phyloP scores from a whole-genome alignment of 495 filamentous ascomycete genomes.

The Rhypophila decipiens region DNA sequence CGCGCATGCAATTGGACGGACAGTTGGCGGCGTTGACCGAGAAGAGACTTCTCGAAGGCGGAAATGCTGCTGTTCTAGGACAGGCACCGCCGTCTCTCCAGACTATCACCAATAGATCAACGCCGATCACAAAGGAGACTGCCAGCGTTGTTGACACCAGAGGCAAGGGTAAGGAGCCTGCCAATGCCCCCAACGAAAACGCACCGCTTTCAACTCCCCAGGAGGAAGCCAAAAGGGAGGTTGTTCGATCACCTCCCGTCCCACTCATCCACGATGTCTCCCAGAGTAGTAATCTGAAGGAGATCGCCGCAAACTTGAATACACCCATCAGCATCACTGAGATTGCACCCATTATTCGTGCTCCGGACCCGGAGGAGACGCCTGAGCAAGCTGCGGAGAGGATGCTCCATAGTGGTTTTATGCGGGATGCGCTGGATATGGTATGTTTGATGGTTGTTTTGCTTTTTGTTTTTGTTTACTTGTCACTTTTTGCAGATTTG shows the following conservation, averaged over 20 bases:
- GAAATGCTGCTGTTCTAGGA: background rate
- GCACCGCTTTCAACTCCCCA: background rate
- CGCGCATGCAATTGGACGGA: background rate
- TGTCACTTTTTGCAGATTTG: background rate
- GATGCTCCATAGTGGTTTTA: slow-evolving; percentile 51
- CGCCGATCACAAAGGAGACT: no score
- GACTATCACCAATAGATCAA: background rate
- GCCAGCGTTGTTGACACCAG: background rate
- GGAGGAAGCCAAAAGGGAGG: slow-evolving; percentile 3
- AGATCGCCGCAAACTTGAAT: slow-evolving; percentile 7
- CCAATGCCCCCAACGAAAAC: background rate
- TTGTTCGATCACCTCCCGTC: slow-evolving; percentile 11
- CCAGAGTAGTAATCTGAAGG: slow-evolving; percentile 23
- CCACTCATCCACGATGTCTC: slow-evolving; percentile 14
- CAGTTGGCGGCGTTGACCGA: background rate
- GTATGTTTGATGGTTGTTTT: slow-evolving; percentile 30
- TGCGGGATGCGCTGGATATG: slow-evolving; percentile 66
- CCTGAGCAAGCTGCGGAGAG: slow-evolving; percentile 26
- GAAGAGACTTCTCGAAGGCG: background rate
- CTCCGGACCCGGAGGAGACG: slow-evolving; percentile 12
- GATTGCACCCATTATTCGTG: slow-evolving; percentile 6
- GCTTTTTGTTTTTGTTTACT: background rate
- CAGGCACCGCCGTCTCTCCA: no score
- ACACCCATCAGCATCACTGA: slow-evolving; percentile 1
- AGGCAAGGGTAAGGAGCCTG: background rate